These are phyloP conservation scores for Westerdykella aurantiaca DNA, from an alignment of 2,329 filamentous ascomycete species.

Conservation along the genomic window DNA sequence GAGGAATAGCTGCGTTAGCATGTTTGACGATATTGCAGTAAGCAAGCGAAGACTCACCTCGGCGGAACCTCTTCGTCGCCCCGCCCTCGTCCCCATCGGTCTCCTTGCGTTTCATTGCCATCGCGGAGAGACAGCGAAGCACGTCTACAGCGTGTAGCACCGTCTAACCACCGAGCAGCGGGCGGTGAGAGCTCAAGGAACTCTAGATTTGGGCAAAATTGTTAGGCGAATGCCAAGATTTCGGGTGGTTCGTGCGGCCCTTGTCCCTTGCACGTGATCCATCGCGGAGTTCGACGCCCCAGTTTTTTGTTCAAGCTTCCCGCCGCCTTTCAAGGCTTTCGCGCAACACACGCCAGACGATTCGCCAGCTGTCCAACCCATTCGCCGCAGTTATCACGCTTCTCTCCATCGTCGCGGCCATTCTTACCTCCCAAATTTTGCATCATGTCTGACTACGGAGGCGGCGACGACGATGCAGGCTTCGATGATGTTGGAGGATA, in stretches of 20 bases:
- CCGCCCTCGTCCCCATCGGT: slow-evolving; percentile 4
- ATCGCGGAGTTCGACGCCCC: background rate
- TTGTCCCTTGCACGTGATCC: slow-evolving; percentile 3
- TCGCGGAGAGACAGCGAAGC: slow-evolving; percentile 5
- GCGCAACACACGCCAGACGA: slow-evolving; percentile 4
- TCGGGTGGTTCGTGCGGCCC: slow-evolving; percentile 3
- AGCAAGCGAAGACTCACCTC: slow-evolving; percentile 12
- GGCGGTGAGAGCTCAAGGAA: background rate
- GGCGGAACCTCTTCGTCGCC: slow-evolving; percentile 22
- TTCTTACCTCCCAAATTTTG: background rate
- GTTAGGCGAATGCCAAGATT: slow-evolving; percentile 7
- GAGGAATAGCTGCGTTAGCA: background rate
- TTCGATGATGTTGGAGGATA: slow-evolving; percentile 24
- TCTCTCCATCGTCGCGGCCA: background rate
- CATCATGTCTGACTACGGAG: slow-evolving; percentile 45
- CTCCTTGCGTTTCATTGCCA: slow-evolving; percentile 27
- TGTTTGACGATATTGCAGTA: slow-evolving; percentile 2
- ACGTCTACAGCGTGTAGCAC: background rate
- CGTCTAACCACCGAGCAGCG: background rate
- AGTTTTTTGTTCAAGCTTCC: slow-evolving; percentile 10
- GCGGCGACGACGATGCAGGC: slow-evolving; percentile 34
- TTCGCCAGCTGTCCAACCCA: slow-evolving; percentile 4
- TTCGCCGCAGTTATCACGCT: slow-evolving; percentile 1
- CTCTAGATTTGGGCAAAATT: slow-evolving; percentile 1
- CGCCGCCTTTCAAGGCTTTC: slow-evolving; percentile 7